A percentile compares a stretch with the other conserved stretches of the same genome.
These are phyloP conservation scores for Parathielavia hyrcaniae DNA, from an alignment of 495 filamentous ascomycete genomes.

Conservation along the genomic window DNA sequence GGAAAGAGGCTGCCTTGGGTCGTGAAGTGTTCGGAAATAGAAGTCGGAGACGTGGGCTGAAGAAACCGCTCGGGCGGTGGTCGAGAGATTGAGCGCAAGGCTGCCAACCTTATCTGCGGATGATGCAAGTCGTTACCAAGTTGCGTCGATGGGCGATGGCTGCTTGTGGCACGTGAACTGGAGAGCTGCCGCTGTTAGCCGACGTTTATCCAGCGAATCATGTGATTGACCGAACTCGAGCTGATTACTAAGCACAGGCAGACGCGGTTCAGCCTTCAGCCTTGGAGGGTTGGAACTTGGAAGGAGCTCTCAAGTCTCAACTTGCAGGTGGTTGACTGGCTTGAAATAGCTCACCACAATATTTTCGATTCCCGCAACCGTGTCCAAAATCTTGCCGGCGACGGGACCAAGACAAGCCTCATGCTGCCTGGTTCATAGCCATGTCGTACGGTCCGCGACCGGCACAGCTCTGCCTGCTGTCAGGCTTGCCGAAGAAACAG, in stretches of 20 bases:
- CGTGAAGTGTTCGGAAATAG: neutral
- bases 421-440: neutral
- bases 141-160: conserved; percentile 5
- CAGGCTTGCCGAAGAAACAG: conserved; percentile 49
- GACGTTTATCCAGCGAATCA: neutral
- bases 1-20: neutral
- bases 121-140: conserved; percentile 25
- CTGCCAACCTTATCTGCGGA: conserved; percentile 23
- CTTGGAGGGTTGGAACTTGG: no score
- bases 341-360: neutral
- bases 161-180: conserved; percentile 11
- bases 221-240: neutral
- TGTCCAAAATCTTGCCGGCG: neutral
- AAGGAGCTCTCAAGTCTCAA: neutral
- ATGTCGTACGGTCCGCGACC: conserved; percentile 58
- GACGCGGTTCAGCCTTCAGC: no score
- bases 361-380: no score
- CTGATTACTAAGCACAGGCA: neutral
- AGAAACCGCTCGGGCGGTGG: conserved; percentile 3
- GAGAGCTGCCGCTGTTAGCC: neutral
- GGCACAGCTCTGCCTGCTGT: conserved; percentile 62
- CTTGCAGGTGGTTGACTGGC: neutral
- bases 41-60: neutral
- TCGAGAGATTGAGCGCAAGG: conserved; percentile 16
- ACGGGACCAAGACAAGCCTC: neutral